Evolutionary conservation across 306 rosid genomes (phyloP).

Genomic region (Trifolium fragiferum): DNA sequence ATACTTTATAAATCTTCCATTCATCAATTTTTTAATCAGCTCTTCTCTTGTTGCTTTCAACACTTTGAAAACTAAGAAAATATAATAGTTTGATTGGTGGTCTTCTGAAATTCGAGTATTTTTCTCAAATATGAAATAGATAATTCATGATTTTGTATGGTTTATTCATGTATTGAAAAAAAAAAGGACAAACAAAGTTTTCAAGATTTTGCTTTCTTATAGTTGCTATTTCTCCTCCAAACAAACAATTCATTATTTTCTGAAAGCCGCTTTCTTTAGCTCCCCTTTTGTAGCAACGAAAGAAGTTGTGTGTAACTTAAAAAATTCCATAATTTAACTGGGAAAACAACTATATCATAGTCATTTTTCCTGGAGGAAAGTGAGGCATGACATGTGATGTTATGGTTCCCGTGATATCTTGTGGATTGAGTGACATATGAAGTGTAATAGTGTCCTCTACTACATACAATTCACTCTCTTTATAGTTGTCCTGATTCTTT

Average conservation of each 20-base stretch:
- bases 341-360: neutral
- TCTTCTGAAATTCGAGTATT: neutral
- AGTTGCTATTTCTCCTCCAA: neutral
- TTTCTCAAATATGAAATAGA: conserved; percentile 28
- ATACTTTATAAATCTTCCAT: neutral
- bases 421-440: no score
- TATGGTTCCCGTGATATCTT: no score
- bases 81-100: neutral
- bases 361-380: conserved; percentile 10
- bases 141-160: conserved; percentile 14
- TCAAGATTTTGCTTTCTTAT: conserved; percentile 14
- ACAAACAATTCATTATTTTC: conserved; percentile 4
- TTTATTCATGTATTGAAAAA: neutral
- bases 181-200: conserved; percentile 2
- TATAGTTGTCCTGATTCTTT: no score
- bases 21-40: neutral
- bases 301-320: neutral
- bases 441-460: no score
- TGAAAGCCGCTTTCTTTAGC: neutral
- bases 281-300: neutral
- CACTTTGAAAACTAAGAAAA: conserved; percentile 21
- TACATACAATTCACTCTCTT: no score
- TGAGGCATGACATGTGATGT: conserved; percentile 15
- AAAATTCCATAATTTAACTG: neutral
- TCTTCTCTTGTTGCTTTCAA: conserved; percentile 14